Base-by-base conservation (phyloP, 768 basidiomycete genomes). In the Rhodotorula paludigena region DNA sequence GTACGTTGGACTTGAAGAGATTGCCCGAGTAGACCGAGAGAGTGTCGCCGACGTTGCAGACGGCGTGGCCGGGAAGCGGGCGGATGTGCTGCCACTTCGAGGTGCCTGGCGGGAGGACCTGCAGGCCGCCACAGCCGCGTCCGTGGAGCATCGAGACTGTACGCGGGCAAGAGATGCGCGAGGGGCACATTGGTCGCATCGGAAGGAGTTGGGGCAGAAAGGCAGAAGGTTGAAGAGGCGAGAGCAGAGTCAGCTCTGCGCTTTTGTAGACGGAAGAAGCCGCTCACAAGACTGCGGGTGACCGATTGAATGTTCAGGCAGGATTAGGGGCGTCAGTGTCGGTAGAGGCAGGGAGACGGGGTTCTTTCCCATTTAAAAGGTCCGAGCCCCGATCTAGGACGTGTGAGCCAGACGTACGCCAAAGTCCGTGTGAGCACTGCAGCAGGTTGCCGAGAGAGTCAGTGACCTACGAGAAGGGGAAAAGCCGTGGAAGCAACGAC, bases 41-140 rank as follows among this genome's bases (percentile, higher is more conserved):
- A 2, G 71, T 68, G 49, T 72, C 66, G 51, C 66, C 71, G 54
- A 72, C 63, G 63, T 72, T 72, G 63, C 71, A 72, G 32, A 72
- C 66, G n/a, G 66, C 71, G 60, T 72, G 66, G 18, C 66, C 66
- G 14, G 48, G 42, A 0, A 72, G 30, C 0, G 71, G 71, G 21
- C 56, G 53, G 53, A 72, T 68, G 49, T 54, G 53, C 59, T 72
- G 66, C 71, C 71, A 72, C 33, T 68, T 53, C 25, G 33, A 12
- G 1, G 66, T 47, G 15, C 71, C 71, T 1, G 66, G 63, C 2
- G 71, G 71, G 9, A 72, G 55, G 32, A 72, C 71, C 55, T 72
- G 71, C 9, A 72, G 61, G 1, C 71, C 71, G 28, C 71, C 71
- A 38, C 65, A 67, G 15, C 70, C 70, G 21, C 70, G 60, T 8